phyloP scores from a whole-genome alignment of 23 red algal genomes.

The Gracilariopsis chorda region DNA sequence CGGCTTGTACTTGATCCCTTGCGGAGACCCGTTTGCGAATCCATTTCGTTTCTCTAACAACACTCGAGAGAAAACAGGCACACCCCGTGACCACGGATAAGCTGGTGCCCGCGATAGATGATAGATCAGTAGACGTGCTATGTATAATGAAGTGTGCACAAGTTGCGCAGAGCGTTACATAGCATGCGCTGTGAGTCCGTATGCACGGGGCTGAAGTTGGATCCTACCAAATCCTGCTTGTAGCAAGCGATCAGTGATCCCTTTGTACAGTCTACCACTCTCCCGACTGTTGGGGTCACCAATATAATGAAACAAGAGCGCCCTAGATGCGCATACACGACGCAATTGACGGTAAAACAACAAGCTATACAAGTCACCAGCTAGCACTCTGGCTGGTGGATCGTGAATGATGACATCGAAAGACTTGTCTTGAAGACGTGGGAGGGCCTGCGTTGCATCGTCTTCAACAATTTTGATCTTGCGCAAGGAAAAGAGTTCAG shows the following conservation, averaged over 20 bases:
- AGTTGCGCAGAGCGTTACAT: background rate
- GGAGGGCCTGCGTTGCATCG: slow-evolving; percentile 40
- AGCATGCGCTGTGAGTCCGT: slow-evolving; percentile 18
- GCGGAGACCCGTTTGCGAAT: too few species aligned
- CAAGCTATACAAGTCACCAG: slow-evolving; percentile 55
- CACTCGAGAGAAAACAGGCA: too few species aligned
- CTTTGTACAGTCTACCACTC: slow-evolving; percentile 60
- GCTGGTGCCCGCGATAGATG: too few species aligned
- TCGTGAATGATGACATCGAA: slow-evolving; percentile 73
- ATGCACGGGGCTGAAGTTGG: background rate
- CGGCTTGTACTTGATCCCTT: too few species aligned
- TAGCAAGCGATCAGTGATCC: slow-evolving; percentile 22
- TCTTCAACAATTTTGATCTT: background rate
- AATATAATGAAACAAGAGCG: slow-evolving; percentile 66
- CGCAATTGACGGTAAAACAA: slow-evolving; percentile 47
- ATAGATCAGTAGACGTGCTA: too few species aligned
- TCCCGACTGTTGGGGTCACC: slow-evolving; percentile 62
- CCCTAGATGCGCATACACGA: slow-evolving; percentile 1
- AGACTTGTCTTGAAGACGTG: background rate
- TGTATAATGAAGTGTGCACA: too few species aligned
- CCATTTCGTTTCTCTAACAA: too few species aligned
- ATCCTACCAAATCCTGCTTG: slow-evolving; percentile 30
- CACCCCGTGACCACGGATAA: too few species aligned
- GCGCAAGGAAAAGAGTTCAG: background rate
- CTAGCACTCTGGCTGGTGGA: slow-evolving; percentile 58